Conservation (phyloP, 2,329 filamentous ascomycete genomes). For the Celoporthe dispersa region DNA sequence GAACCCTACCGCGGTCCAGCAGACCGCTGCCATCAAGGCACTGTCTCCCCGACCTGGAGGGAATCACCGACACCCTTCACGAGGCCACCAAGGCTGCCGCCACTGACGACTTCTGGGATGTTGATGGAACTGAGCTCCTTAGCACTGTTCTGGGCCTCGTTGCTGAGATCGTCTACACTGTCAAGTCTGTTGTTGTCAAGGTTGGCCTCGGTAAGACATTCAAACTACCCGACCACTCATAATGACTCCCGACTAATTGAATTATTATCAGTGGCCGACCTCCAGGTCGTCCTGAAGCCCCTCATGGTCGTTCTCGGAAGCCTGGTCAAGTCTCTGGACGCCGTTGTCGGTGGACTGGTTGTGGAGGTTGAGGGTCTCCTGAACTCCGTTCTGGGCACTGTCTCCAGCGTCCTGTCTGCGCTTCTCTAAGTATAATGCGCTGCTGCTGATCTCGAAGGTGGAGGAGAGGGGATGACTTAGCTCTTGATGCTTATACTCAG, state of each 20-base stretch:
- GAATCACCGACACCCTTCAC: constrained; percentile 34
- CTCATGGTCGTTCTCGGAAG: constrained; percentile 34
- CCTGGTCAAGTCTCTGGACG: constrained; percentile 34
- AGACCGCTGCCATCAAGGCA: constrained; percentile 32
- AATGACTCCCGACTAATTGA: not conserved
- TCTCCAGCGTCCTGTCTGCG: constrained; percentile 31
- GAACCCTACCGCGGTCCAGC: constrained; percentile 31
- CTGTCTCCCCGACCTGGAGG: constrained; percentile 35
- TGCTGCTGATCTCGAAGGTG: not conserved
- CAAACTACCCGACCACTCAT: not conserved
- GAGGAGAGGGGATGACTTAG: not conserved
- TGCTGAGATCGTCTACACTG: constrained; percentile 35
- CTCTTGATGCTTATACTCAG: constrained; percentile 18
- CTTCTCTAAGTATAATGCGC: constrained; percentile 27
- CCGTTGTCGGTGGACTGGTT: constrained; percentile 34
- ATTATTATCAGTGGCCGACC: constrained; percentile 24
- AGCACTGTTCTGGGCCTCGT: constrained; percentile 34
- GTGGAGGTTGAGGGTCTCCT: constrained; percentile 34
- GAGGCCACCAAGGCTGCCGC: constrained; percentile 33
- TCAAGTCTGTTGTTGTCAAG: constrained; percentile 36
- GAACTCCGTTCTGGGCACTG: constrained; percentile 30
- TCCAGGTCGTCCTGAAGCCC: constrained; percentile 33
- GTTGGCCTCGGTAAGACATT: constrained; percentile 35
- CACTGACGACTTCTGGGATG: constrained; percentile 30
- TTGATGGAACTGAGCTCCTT: constrained; percentile 31